These are phyloP conservation scores for Aspergillus puulaauensis DNA, from an alignment of 2,329 filamentous ascomycete species.

Conservation along the genomic window DNA sequence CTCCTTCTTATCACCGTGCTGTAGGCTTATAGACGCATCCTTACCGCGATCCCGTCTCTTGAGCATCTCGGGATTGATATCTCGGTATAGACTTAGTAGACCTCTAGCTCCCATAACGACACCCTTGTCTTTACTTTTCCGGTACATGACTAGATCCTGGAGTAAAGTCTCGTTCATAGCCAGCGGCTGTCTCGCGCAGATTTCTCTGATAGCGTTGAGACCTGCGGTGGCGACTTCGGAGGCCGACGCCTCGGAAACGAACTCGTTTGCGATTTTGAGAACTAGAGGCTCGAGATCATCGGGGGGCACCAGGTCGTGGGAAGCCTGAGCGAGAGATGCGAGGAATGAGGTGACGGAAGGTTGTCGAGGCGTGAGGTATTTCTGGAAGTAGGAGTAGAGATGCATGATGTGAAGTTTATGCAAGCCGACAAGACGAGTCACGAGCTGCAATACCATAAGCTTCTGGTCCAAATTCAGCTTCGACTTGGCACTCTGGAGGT, in stretches of 20 bases:
- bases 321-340: constrained; percentile 86
- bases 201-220: constrained; percentile 90
- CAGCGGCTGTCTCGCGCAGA: constrained; percentile 88
- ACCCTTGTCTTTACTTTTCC: constrained; percentile 96
- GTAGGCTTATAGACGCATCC: constrained; percentile 80
- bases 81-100: constrained; percentile 83
- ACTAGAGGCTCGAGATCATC: constrained; percentile 88
- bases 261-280: constrained; percentile 96
- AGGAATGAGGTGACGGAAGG: constrained; percentile 89
- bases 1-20: constrained; percentile 71
- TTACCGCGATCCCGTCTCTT: constrained; percentile 90
- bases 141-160: constrained; percentile 92
- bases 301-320: constrained; percentile 86
- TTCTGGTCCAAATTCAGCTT: constrained; percentile 87
- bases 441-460: constrained; percentile 83
- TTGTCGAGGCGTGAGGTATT: constrained; percentile 84
- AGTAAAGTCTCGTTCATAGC: constrained; percentile 95
- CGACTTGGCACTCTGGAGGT: constrained; percentile 81
- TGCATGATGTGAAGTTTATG: constrained; percentile 88
- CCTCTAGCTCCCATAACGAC: constrained; percentile 99
- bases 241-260: constrained; percentile 91
- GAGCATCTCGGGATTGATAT: constrained; percentile 85
- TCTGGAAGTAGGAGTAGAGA: constrained; percentile 95
- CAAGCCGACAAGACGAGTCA: constrained; percentile 85
- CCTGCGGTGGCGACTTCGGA: constrained; percentile 88